Percentiles rank a stretch among this genome's conserved stretches.
Evolutionary conservation across 768 basidiomycete genomes (phyloP).

Genomic region (Melanogaster broomeanus): DNA sequence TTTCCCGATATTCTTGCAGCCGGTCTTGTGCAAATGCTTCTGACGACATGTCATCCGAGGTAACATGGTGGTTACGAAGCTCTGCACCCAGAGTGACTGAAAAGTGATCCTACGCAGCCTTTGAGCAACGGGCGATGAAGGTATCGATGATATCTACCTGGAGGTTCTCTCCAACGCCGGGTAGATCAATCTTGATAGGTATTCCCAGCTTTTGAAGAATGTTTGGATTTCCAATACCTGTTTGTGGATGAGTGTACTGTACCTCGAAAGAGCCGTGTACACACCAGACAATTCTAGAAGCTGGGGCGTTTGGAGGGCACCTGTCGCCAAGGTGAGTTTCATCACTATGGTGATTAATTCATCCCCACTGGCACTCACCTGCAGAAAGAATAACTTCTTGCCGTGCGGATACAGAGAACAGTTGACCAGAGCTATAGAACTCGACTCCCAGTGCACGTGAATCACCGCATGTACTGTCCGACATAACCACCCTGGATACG

Average conservation of each 20-base stretch:
- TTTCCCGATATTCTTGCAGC: constrained; percentile 12
- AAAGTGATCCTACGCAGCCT: constrained; percentile 11
- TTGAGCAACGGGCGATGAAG: background rate
- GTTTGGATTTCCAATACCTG: constrained; percentile 13
- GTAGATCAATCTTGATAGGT: constrained; percentile 32
- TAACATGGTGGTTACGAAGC: constrained; percentile 8
- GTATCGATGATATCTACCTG: constrained; percentile 12
- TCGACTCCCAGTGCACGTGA: constrained; percentile 21
- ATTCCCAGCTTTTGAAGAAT: constrained; percentile 18
- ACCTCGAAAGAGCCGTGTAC: background rate
- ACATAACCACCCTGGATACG: constrained; percentile 24
- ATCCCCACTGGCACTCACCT: constrained; percentile 8
- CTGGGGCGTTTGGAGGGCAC: constrained; percentile 35
- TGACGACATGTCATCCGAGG: constrained; percentile 11
- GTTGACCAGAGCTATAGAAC: constrained; percentile 17
- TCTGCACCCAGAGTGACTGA: constrained; percentile 15
- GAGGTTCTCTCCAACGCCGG: constrained; percentile 39
- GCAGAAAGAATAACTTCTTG: constrained; percentile 23
- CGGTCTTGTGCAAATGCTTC: constrained; percentile 7
- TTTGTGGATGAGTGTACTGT: background rate
- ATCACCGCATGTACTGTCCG: background rate
- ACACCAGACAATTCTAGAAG: constrained; percentile 35
- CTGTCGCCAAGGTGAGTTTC: constrained; percentile 3
- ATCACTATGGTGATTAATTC: background rate
- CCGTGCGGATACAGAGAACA: constrained; percentile 15